Evolutionary conservation across 108 stramenopile species (phyloP), one percentile per base, ranked within the genome.

Genomic region (Asterionellopsis glacialis): DNA sequence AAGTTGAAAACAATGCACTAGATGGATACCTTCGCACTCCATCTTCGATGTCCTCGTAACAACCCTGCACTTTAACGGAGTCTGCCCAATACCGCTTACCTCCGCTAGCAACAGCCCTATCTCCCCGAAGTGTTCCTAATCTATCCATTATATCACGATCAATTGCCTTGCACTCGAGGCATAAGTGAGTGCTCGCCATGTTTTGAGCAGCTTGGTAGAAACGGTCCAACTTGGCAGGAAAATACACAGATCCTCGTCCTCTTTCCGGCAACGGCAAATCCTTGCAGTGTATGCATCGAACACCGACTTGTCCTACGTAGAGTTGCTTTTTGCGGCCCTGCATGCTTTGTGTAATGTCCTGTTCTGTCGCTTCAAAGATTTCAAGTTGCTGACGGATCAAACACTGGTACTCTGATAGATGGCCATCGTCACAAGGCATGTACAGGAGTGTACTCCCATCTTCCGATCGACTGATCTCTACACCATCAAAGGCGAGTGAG

Each of bases 181-280:
- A 57, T 2, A 68, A 41, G 47, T 68, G 58, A 22, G 48, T 61
- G 15, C 49, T 65, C 25, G 59, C 65, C 55, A 72, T 40, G 41
- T 78, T 78, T 42, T 78, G 77, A 12, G 77, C 77, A 7, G 77
- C 72, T 64, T 85, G 83, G 60, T 80, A 80, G 28, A 77, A 55
- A 1, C 71, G 67, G 44, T 57, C 41, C 18, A 81, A 63, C 16
- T 67, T 73, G 16, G 73, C 42, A 14, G 79, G 83, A 60, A 75
- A 84, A 55, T 84, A 84, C 5, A 77, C 76, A 41, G 79, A 61
- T 13, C 79, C 79, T 55, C 66, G 70, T 21, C 79, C 83, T 18
- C 83, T 50, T 22, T 61, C 61, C 39, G 55, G 59, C 18, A 68
- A 61, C 16, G 79, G 74, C 23, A 69, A 49, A 24, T 24, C 16